Conservation (phyloP, 2,329 filamentous ascomycete genomes). For the Stemphylium beticola region DNA sequence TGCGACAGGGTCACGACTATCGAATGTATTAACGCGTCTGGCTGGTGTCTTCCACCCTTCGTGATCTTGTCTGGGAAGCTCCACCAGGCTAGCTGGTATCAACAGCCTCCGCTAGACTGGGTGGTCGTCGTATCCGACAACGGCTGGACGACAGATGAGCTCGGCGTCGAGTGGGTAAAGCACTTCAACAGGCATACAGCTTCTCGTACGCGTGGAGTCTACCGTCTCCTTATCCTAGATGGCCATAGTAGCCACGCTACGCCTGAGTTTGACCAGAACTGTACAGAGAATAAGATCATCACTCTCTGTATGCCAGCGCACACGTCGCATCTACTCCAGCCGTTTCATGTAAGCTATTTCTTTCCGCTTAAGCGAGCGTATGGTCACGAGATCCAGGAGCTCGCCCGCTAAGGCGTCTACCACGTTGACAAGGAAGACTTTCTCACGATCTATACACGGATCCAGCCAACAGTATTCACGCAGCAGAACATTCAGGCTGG, state of each 20-base stretch:
- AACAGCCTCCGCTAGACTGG: neutral
- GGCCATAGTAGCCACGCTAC: too few relatives aligned
- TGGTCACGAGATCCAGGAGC: neutral
- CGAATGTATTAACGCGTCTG: conserved; percentile 2
- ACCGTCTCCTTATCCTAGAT: too few relatives aligned
- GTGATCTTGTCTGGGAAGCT: conserved; percentile 13
- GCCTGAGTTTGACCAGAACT: too few relatives aligned
- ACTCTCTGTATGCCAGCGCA: too few relatives aligned
- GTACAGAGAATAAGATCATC: too few relatives aligned
- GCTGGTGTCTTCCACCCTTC: conserved; percentile 10
- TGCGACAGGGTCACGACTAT: neutral
- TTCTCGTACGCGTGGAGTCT: conserved; percentile 26
- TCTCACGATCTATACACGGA: too few relatives aligned
- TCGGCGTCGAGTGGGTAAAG: conserved; percentile 40
- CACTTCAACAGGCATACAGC: conserved; percentile 44
- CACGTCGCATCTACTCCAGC: too few relatives aligned
- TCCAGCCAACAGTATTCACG: too few relatives aligned
- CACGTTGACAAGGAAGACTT: too few relatives aligned
- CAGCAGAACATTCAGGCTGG: too few relatives aligned
- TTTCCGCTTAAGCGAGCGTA: conserved; percentile 30
- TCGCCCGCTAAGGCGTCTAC: neutral
- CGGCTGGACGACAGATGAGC: conserved; percentile 45
- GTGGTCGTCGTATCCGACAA: conserved; percentile 31
- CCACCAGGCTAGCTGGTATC: conserved; percentile 5
- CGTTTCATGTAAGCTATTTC: too few relatives aligned